Base-by-base conservation (phyloP, 2,329 filamentous ascomycete genomes). In the Rhynchosporium graminicola region DNA sequence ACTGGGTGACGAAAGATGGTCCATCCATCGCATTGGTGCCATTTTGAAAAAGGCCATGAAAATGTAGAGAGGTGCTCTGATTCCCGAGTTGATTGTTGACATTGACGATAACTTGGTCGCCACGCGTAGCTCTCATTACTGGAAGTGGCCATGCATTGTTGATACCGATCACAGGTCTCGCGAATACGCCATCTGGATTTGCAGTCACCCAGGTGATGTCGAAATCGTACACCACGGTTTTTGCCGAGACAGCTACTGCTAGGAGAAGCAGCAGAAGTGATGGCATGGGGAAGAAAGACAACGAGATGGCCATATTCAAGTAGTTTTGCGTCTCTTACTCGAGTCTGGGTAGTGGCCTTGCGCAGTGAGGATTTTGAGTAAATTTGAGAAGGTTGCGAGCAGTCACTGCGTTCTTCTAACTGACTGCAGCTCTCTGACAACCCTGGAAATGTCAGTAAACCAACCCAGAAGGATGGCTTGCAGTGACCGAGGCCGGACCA, bases 71-170 rank as follows among this genome's bases (percentile, higher is more conserved):
- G 0, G 87, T 88, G 2, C 80, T 78, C 73, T 87, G 81, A 70
- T 90, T 86, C 71, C 75, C 74, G 9, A 75, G 68, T 40, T 72
- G 67, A 59, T 75, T 76, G 31, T 74, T 73, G 28, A 79, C 74
- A 59, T 76, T 72, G 40, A 76, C 73, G 31, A 76, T 70, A 4
- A 87, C 76, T 38, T 65, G 67, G 61, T 91, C 88, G 62, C 87
- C 87, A 56, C 86, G 77, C 54, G 81, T 81, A 43, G 83, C 87
- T 57, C 83, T 80, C 61, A 92, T 87, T 31, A 77, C 75, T 0
- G 91, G 90, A 58, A 89, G 82, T 1, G 90, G 91, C 88, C 90
- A 92, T 76, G 87, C 74, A 4, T 84, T 84, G 70, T 95, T 94
- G 77, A 95, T 88, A 51, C 88, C 89, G 72, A 94, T 90, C 3